Evolutionary conservation across 1,139 yeast genomes (phyloP), one percentile per base, ranked within the genome.

Genomic region (Yamadazyma membranifaciens): DNA sequence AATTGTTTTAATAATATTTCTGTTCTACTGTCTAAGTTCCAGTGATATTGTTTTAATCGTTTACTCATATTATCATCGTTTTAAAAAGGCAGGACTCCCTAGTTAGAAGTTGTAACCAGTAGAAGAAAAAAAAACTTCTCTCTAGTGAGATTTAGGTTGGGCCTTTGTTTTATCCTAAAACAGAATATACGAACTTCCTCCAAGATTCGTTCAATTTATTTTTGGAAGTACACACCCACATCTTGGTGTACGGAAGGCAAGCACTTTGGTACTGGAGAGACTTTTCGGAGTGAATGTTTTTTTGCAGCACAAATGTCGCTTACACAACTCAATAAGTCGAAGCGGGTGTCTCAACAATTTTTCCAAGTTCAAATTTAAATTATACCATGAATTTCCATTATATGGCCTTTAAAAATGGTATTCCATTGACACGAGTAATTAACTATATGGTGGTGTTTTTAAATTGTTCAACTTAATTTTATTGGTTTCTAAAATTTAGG

Each of bases 1-100:
- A 81, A 72, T 55, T 86, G 91, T 62, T 87, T 87, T 51, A 88
- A 70, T 31, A 70, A 70, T 41, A 73, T 65, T 53, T 85, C 94
- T 5, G 39, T 37, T 17, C 43, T 46, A 5, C 42, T 85, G 83
- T 17, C 80, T 24, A 47, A 29, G 3, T 27, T 34, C 45, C 45
- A 39, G 14, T 39, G 33, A n/a, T 25, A 38, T 16, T 27, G 37
- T 32, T 31, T 34, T 29, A 41, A 34, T 24, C 29, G 14, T 15
- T 24, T 25, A 22, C 16, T 33, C 36, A 25, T 33, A 12, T 33
- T 27, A 12, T 4, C 6, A 30, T 14, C 11, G 20, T 17, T 20
- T 20, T 20, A 6, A 20, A 20, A 20, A 20, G 7, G 5, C 24
- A 20, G 7, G 24, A n/a, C n/a, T 14, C 25, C 33, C 24, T 20